Evolutionary conservation across 2,329 filamentous ascomycete genomes (phyloP).

Genomic region (Fusarium nematophilum): DNA sequence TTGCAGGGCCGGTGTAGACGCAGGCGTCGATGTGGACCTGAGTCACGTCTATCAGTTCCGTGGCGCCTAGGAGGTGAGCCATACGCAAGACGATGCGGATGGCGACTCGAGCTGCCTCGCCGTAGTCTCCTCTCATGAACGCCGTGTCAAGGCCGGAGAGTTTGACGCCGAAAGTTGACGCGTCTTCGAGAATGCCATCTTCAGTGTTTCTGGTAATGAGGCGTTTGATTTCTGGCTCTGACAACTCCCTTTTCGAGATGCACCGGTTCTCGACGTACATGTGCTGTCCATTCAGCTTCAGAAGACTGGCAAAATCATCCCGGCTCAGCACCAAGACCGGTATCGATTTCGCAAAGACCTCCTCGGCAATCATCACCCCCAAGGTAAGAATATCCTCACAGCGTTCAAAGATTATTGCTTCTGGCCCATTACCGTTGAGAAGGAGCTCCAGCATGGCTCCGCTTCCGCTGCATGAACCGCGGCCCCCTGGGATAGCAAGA

Average conservation of each 20-base stretch:
- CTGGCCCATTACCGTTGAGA: slow-evolving; percentile 51
- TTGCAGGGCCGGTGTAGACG: slow-evolving; percentile 55
- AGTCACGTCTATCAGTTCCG: slow-evolving; percentile 49
- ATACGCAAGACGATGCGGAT: slow-evolving; percentile 53
- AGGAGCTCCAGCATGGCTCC: slow-evolving; percentile 58
- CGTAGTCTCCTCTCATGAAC: slow-evolving; percentile 48
- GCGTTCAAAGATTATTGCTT: slow-evolving; percentile 54
- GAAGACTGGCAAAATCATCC: slow-evolving; percentile 25
- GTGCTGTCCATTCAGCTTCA: slow-evolving; percentile 4
- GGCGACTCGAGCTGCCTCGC: slow-evolving; percentile 49
- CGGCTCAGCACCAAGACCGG: slow-evolving; percentile 50
- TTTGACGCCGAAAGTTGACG: slow-evolving; percentile 7
- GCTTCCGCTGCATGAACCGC: slow-evolving; percentile 60
- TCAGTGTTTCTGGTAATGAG: no score
- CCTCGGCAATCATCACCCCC: slow-evolving; percentile 56
- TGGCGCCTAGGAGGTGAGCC: slow-evolving; percentile 49
- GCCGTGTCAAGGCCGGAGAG: background rate
- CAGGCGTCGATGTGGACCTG: slow-evolving; percentile 45
- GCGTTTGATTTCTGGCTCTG: background rate
- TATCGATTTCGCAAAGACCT: slow-evolving; percentile 53
- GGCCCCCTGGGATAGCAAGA: slow-evolving; percentile 57
- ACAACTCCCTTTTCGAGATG: slow-evolving; percentile 1
- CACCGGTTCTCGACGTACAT: slow-evolving; percentile 18
- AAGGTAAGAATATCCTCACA: slow-evolving; percentile 58
- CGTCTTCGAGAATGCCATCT: slow-evolving; percentile 6